A percentile compares a stretch with the other conserved stretches of the same genome.
Evolutionary conservation across 805 yeast species (phyloP).

Genomic region (Zygotorulaspora florentina): DNA sequence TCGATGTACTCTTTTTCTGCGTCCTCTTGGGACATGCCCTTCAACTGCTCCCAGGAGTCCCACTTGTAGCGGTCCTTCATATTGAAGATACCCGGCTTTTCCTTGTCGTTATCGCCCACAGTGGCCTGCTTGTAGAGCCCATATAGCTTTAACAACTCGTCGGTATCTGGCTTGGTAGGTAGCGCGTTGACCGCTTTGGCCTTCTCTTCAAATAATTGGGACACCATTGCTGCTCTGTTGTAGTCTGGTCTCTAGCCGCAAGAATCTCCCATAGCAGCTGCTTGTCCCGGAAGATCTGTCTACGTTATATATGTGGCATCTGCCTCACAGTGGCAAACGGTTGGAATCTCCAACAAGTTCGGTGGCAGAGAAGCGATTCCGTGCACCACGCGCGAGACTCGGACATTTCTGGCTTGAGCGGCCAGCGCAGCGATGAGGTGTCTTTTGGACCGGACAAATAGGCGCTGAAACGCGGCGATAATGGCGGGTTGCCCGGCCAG

Average conservation of each 20-base stretch:
- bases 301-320: no score
- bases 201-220: conserved; percentile 39
- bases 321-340: background rate
- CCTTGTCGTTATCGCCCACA: conserved; percentile 84
- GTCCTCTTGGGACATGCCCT: conserved; percentile 82
- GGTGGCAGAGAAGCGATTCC: no score
- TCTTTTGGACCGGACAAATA: no score
- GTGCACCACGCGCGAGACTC: no score
- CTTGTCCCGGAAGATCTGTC: no score
- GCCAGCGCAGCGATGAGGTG: no score
- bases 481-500: no score
- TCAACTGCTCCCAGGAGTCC: conserved; percentile 90
- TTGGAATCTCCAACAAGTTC: no score
- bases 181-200: conserved; percentile 78
- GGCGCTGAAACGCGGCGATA: no score
- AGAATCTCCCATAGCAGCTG: no score
- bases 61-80: conserved; percentile 95
- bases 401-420: no score
- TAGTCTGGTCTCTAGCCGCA: background rate
- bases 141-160: conserved; percentile 81
- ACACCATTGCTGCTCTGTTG: conserved; percentile 26
- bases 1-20: conserved; percentile 82
- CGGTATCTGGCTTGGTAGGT: conserved; percentile 75
- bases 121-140: conserved; percentile 97
- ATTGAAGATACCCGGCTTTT: conserved; percentile 88